phyloP scores from a whole-genome alignment of 2,329 filamentous ascomycete genomes.

The Aulographum hederae region DNA sequence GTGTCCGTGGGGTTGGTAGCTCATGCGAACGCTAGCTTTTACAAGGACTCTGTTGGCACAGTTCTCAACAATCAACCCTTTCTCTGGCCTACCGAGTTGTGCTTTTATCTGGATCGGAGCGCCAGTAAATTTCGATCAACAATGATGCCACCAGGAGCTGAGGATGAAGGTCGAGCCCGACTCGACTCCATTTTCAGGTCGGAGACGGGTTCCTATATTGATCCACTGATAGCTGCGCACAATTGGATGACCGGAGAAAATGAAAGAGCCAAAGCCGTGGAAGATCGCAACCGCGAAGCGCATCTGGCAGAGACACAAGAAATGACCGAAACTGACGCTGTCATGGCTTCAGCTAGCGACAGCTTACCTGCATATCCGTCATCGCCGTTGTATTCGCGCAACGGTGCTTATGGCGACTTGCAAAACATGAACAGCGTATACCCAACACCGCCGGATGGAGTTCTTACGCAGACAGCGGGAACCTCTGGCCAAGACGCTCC shows the following conservation, averaged over 20 bases:
- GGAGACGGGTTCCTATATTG: not conserved
- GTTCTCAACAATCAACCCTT: no score
- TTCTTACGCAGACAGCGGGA: slow-evolving; percentile 13
- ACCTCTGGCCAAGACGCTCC: slow-evolving; percentile 12
- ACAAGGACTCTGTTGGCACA: no score
- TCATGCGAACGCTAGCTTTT: no score
- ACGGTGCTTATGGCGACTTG: slow-evolving; percentile 16
- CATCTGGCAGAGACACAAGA: not conserved
- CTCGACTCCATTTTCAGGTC: no score
- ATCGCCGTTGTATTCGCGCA: slow-evolving; percentile 18
- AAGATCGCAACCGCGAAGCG: not conserved
- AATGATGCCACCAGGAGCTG: no score
- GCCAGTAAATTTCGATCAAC: no score
- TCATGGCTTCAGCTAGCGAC: not conserved
- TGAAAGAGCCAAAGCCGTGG: not conserved
- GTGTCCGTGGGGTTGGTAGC: no score
- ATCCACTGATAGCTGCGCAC: not conserved
- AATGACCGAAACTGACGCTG: not conserved
- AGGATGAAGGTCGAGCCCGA: no score
- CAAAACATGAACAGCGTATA: slow-evolving; percentile 19
- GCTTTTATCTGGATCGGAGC: no score
- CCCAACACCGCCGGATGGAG: slow-evolving; percentile 20
- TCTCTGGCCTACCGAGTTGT: no score
- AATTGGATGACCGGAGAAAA: not conserved
- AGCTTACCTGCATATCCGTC: slow-evolving; percentile 7